Evolutionary conservation across 495 filamentous ascomycete genomes (phyloP).

Genomic region (Penicillium arizonense): DNA sequence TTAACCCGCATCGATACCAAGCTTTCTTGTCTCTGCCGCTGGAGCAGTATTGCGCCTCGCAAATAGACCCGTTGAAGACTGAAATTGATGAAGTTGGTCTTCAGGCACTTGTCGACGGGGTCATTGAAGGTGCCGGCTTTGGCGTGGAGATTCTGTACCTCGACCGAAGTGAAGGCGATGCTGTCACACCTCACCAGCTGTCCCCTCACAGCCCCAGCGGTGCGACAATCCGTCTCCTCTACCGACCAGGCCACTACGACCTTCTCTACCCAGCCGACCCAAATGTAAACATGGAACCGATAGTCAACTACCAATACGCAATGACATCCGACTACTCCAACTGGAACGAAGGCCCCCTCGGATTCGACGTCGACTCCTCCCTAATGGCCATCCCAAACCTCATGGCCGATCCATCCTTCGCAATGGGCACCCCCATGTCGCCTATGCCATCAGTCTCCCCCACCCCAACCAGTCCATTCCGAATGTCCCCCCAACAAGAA

Average conservation of each 20-base stretch:
- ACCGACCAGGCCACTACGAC: conserved; percentile 88
- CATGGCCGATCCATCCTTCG: conserved; percentile 43
- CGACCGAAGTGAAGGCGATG: conserved; percentile 77
- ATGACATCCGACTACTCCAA: conserved; percentile 43
- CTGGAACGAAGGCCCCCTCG: conserved; percentile 45
- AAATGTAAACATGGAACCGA: conserved; percentile 46
- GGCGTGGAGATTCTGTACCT: conserved; percentile 87
- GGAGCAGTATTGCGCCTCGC: conserved; percentile 64
- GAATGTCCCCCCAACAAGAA: conserved; percentile 40
- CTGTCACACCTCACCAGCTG: conserved; percentile 75
- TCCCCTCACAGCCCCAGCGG: conserved; percentile 49
- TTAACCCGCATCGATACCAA: conserved; percentile 63
- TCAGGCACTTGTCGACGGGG: conserved; percentile 69
- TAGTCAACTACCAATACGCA: conserved; percentile 44
- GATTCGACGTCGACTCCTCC: conserved; percentile 51
- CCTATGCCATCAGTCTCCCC: conserved; percentile 44
- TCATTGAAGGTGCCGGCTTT: conserved; percentile 72
- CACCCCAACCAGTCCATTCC: conserved; percentile 44
- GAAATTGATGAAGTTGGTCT: conserved; percentile 92
- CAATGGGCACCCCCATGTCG: conserved; percentile 33
- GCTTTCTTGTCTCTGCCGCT: conserved; percentile 66
- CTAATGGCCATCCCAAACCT: conserved; percentile 48
- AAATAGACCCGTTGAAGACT: conserved; percentile 69
- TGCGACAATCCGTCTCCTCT: conserved; percentile 64
- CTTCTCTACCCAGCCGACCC: conserved; percentile 75